A percentile compares a stretch with the other conserved stretches of the same genome.
Conservation (phyloP, 192 early-diverging fungal species). For the Spizellomyces punctatus region DNA sequence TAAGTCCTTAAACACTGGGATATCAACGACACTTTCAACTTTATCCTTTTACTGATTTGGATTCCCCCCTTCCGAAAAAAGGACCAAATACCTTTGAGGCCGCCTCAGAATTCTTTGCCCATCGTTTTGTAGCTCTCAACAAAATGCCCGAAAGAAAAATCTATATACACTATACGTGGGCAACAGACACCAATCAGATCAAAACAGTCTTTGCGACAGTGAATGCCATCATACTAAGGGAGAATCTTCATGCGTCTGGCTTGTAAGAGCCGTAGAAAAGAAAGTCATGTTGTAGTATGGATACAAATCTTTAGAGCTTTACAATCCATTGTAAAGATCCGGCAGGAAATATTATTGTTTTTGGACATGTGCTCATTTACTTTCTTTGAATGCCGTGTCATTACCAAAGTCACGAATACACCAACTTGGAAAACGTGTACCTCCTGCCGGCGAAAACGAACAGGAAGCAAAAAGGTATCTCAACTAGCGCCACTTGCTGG, state of each 20-base stretch:
- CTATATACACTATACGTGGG: conserved; percentile 65
- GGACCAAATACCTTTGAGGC: conserved; percentile 52
- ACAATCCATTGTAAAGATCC: too few relatives aligned
- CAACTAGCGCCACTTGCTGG: too few relatives aligned
- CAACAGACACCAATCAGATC: conserved; percentile 63
- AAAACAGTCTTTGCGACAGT: conserved; percentile 56
- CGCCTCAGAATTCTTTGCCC: conserved; percentile 51
- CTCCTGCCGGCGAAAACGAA: too few relatives aligned
- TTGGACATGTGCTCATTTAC: too few relatives aligned
- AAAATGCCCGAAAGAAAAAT: conserved; percentile 49
- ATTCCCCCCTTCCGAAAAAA: conserved; percentile 9
- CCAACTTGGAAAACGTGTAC: too few relatives aligned
- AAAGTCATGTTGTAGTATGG: too few relatives aligned
- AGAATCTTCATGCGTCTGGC: conserved; percentile 22
- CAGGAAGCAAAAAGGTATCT: too few relatives aligned
- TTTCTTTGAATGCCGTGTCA: too few relatives aligned
- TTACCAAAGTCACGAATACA: too few relatives aligned
- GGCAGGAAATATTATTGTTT: too few relatives aligned
- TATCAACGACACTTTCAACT: neutral
- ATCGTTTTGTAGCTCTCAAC: conserved; percentile 48
- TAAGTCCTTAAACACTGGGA: conserved; percentile 14
- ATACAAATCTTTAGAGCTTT: too few relatives aligned
- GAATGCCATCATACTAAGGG: conserved; percentile 50
- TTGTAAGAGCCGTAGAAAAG: conserved; percentile 8
- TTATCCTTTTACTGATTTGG: neutral